Percentiles rank a stretch among this genome's conserved stretches.
Conservation (phyloP, 257 asterid species). For the Henckelia pumila region DNA sequence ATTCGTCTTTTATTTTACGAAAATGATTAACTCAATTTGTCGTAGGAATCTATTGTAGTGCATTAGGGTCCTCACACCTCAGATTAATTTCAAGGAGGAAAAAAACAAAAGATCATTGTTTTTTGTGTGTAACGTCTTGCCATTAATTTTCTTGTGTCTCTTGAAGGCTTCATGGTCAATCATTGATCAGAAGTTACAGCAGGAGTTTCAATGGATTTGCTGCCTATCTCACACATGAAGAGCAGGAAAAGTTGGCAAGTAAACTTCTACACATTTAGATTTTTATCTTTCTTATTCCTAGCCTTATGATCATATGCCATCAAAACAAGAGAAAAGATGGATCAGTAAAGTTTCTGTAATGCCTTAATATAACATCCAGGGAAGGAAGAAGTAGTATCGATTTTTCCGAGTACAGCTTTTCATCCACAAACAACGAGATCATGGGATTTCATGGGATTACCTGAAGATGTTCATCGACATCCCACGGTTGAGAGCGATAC, state of each 20-base stretch:
- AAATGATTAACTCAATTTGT: too few relatives aligned
- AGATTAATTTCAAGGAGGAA: too few relatives aligned
- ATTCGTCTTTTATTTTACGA: too few relatives aligned
- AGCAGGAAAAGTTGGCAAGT: conserved; percentile 33
- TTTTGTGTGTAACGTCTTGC: too few relatives aligned
- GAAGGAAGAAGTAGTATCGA: conserved; percentile 26
- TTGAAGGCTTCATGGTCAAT: too few relatives aligned
- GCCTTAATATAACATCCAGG: conserved; percentile 21
- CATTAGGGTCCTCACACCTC: too few relatives aligned
- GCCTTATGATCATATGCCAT: background rate
- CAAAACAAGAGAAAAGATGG: background rate
- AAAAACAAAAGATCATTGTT: too few relatives aligned
- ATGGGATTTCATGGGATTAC: conserved; percentile 44
- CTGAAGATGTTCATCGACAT: conserved; percentile 20
- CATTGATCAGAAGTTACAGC: conserved; percentile 35
- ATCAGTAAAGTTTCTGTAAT: background rate
- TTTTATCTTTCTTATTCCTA: background rate
- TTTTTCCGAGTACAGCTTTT: conserved; percentile 31
- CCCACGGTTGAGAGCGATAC: conserved; percentile 36
- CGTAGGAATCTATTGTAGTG: too few relatives aligned
- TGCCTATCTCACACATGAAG: conserved; percentile 34
- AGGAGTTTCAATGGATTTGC: conserved; percentile 44
- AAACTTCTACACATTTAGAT: background rate
- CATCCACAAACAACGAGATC: conserved; percentile 43
- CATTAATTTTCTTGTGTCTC: too few relatives aligned